phyloP scores from a whole-genome alignment of 2,329 filamentous ascomycete genomes.

The Ophiostoma sp. region DNA sequence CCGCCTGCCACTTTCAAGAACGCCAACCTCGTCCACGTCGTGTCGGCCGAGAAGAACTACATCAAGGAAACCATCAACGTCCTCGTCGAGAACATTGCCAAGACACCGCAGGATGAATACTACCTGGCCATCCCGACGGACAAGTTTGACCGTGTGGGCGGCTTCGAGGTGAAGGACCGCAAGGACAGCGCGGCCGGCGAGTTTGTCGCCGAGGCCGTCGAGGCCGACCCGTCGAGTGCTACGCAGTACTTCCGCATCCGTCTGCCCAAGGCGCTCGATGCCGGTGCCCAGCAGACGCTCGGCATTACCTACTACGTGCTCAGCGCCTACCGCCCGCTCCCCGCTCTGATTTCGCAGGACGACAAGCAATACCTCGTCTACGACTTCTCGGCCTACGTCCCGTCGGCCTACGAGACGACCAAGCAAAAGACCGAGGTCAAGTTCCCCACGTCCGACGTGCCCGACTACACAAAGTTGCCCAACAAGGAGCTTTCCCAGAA shows the following conservation, averaged over 20 bases:
- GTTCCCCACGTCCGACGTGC: conserved; percentile 72
- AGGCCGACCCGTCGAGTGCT: conserved; percentile 64
- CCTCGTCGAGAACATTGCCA: conserved; percentile 84
- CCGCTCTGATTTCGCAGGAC: conserved; percentile 77
- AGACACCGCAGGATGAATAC: conserved; percentile 81
- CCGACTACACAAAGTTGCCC: conserved; percentile 80
- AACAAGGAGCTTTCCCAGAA: conserved; percentile 69
- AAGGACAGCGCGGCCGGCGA: conserved; percentile 68
- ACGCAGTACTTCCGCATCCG: conserved; percentile 82
- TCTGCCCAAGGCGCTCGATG: conserved; percentile 72
- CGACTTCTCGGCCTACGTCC: conserved; percentile 80
- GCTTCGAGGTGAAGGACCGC: conserved; percentile 89
- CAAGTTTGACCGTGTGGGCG: conserved; percentile 75
- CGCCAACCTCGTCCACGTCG: conserved; percentile 81
- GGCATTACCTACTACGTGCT: conserved; percentile 83
- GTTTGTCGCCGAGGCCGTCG: conserved; percentile 70
- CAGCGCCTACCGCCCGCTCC: conserved; percentile 75
- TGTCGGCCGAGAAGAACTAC: conserved; percentile 92
- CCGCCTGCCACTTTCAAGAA: conserved; percentile 94
- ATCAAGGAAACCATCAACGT: conserved; percentile 89
- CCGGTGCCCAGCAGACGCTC: conserved; percentile 79
- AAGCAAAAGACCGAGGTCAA: conserved; percentile 99
- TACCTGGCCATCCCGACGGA: conserved; percentile 81
- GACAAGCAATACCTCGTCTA: conserved; percentile 86
- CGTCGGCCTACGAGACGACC: conserved; percentile 77